A percentile compares a stretch with the other conserved stretches of the same genome.
phyloP scores from a whole-genome alignment of 805 yeast genomes.

The Yarrowia keelungensis region DNA sequence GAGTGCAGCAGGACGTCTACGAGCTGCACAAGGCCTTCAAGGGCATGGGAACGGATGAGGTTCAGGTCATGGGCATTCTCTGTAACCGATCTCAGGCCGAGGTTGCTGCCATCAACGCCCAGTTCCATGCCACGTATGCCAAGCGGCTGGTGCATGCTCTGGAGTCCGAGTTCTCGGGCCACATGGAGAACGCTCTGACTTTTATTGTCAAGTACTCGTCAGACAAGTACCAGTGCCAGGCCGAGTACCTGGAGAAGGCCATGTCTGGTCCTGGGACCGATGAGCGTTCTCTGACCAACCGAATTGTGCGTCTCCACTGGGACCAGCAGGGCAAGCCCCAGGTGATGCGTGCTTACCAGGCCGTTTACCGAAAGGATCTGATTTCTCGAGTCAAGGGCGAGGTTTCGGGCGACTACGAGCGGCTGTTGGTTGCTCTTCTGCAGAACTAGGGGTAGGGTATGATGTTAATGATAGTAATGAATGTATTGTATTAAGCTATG shows the following conservation, averaged over 20 bases:
- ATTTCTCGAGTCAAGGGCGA: constrained; percentile 42
- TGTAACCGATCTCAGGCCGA: constrained; percentile 42
- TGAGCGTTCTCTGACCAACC: constrained; percentile 42
- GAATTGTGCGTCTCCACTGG: constrained; percentile 44
- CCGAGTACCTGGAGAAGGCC: constrained; percentile 42
- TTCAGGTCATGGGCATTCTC: constrained; percentile 42
- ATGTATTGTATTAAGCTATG: too few relatives aligned
- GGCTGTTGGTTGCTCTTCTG: constrained; percentile 42
- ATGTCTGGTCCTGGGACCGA: constrained; percentile 45
- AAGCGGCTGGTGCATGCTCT: constrained; percentile 41
- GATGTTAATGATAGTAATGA: too few relatives aligned
- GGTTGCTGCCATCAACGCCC: constrained; percentile 41
- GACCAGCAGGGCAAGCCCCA: constrained; percentile 40
- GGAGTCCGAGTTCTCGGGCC: constrained; percentile 43
- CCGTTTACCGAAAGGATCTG: constrained; percentile 40
- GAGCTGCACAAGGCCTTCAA: constrained; percentile 42
- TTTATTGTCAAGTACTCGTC: constrained; percentile 43
- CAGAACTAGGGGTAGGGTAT: constrained; percentile 7
- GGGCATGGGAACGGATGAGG: constrained; percentile 44
- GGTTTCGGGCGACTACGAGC: constrained; percentile 43
- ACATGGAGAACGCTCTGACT: constrained; percentile 43
- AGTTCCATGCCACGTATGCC: constrained; percentile 40
- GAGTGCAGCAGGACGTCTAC: constrained; percentile 41
- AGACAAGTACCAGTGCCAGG: constrained; percentile 41
- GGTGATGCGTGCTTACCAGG: constrained; percentile 42